phyloP scores from a whole-genome alignment of 352 stramenopile genomes.

The Phytophthora fragariae region DNA sequence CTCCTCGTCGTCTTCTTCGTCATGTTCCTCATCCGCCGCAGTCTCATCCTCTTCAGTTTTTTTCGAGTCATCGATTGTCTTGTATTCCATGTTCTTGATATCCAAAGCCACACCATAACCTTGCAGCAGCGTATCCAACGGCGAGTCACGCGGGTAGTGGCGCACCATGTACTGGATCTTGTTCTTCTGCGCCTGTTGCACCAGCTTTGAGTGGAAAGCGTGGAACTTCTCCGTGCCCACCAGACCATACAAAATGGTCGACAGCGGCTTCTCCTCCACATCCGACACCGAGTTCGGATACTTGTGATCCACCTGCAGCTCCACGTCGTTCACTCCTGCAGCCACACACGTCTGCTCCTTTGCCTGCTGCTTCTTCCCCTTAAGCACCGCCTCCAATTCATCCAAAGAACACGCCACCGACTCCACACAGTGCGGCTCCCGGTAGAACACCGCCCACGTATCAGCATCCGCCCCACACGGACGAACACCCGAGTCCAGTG shows the following conservation, averaged over 20 bases:
- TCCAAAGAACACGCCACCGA: constrained; percentile 69
- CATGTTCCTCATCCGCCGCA: constrained; percentile 37
- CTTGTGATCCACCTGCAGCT: constrained; percentile 76
- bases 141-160: constrained; percentile 75
- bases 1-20: constrained; percentile 47
- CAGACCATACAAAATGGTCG: constrained; percentile 87
- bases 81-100: constrained; percentile 98
- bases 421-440: constrained; percentile 64
- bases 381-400: constrained; percentile 49
- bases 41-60: constrained; percentile 51
- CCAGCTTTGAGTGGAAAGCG: constrained; percentile 71
- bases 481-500: constrained; percentile 71
- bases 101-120: constrained; percentile 94
- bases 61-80: constrained; percentile 94
- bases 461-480: constrained; percentile 58
- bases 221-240: constrained; percentile 76
- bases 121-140: constrained; percentile 82
- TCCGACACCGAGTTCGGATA: constrained; percentile 53
- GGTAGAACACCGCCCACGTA: constrained; percentile 82
- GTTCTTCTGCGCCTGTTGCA: constrained; percentile 60
- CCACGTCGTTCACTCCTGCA: constrained; percentile 72
- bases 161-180: constrained; percentile 86
- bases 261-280: constrained; percentile 31
- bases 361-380: constrained; percentile 31
- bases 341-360: constrained; percentile 59